These are phyloP conservation scores for Phytophthora palmivora DNA, from an alignment of 352 stramenopile genomes.

Conservation along the genomic window DNA sequence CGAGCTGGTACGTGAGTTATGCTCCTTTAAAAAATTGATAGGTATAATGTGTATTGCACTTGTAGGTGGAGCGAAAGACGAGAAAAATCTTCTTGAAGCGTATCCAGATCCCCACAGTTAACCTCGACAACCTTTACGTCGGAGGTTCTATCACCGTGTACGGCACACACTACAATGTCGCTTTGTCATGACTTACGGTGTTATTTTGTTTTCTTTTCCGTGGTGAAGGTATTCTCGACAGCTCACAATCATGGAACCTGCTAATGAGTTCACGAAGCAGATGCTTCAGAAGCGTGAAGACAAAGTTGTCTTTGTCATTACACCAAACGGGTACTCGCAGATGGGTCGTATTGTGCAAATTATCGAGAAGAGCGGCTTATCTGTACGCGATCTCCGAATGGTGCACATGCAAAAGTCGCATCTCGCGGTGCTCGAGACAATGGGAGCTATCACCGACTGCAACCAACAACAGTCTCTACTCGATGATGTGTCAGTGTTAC, in stretches of 20 bases:
- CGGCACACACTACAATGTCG: background rate
- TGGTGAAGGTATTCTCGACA: constrained; percentile 72
- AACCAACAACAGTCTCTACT: constrained; percentile 36
- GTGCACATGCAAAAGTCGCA: constrained; percentile 51
- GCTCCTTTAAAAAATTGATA: background rate
- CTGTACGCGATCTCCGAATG: constrained; percentile 56
- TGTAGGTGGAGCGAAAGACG: constrained; percentile 66
- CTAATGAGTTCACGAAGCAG: constrained; percentile 70
- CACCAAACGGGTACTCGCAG: constrained; percentile 48
- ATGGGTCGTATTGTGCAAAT: constrained; percentile 59
- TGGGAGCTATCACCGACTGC: constrained; percentile 16
- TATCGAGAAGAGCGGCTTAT: constrained; percentile 49
- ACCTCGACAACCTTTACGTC: constrained; percentile 68
- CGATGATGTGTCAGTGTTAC: constrained; percentile 55
- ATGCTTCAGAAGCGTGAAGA: constrained; percentile 40
- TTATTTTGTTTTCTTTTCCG: background rate
- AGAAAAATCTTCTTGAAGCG: constrained; percentile 81
- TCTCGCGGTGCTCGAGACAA: constrained; percentile 26
- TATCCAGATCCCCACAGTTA: constrained; percentile 76
- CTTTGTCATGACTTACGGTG: background rate
- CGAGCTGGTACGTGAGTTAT: constrained; percentile 57
- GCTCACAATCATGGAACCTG: constrained; percentile 67
- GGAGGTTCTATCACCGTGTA: constrained; percentile 77
- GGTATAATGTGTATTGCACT: background rate
- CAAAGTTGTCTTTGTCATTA: constrained; percentile 60